phyloP scores from a whole-genome alignment of 73 alveolate species.

The Breviolum minutum region DNA sequence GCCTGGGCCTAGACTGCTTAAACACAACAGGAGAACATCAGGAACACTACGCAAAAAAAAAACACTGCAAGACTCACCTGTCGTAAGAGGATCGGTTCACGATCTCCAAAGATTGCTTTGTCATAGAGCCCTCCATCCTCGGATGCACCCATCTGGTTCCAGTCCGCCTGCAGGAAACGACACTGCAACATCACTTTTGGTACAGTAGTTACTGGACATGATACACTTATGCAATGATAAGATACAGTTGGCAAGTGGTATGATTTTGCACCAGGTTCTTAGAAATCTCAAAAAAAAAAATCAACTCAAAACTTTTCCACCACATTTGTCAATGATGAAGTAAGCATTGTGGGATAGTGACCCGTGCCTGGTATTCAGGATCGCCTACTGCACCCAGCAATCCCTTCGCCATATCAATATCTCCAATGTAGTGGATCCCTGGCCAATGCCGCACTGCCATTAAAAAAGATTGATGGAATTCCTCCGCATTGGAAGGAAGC shows the following conservation, averaged over 20 bases:
- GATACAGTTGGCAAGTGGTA: too few relatives aligned
- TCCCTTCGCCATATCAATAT: constrained; percentile 23
- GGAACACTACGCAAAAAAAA: not conserved
- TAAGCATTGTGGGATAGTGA: not conserved
- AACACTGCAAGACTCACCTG: not conserved
- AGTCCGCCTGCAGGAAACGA: constrained; percentile 5
- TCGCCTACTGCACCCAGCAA: constrained; percentile 50
- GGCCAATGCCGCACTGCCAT: not conserved
- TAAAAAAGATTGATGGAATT: not conserved
- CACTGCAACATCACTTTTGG: not conserved
- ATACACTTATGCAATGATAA: too few relatives aligned
- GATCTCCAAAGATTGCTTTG: constrained; percentile 32
- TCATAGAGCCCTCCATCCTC: constrained; percentile 45
- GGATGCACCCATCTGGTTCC: constrained; percentile 35
- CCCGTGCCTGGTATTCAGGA: constrained; percentile 1
- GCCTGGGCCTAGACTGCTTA: too few relatives aligned
- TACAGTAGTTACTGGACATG: not conserved
- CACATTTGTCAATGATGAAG: too few relatives aligned
- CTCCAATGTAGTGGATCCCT: constrained; percentile 94
- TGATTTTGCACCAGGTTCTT: too few relatives aligned
- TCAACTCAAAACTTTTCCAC: not conserved
- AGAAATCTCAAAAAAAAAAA: not conserved
- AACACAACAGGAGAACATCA: too few relatives aligned
- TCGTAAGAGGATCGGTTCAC: constrained; percentile 30
- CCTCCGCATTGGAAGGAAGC: too few relatives aligned